A percentile compares a stretch with the other conserved stretches of the same genome.
These are phyloP conservation scores for Triticum turgidum DNA, from an alignment of 176 grass and related monocot genomes.

Conservation along the genomic window DNA sequence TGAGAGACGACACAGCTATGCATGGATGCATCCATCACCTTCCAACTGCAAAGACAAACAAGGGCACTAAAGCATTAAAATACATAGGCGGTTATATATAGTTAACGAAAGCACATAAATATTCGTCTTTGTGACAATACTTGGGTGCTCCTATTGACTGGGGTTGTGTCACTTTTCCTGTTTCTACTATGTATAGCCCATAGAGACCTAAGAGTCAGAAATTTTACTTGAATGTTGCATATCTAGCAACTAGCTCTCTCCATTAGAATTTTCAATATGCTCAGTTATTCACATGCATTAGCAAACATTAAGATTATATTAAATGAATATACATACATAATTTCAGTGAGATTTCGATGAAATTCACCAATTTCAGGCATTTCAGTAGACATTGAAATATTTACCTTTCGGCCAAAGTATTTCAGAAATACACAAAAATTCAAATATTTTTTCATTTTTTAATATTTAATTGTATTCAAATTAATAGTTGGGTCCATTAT, in stretches of 20 bases:
- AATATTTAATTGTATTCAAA: too few relatives aligned
- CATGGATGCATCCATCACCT: conserved; percentile 27
- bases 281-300: neutral
- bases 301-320: neutral
- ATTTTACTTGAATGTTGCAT: neutral
- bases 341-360: too few relatives aligned
- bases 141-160: neutral
- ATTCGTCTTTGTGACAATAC: neutral
- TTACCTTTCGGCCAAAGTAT: too few relatives aligned
- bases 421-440: too few relatives aligned
- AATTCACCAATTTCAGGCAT: too few relatives aligned
- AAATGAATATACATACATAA: neutral
- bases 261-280: neutral
- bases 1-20: neutral
- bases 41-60: conserved; percentile 37
- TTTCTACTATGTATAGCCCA: neutral
- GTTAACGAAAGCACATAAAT: neutral
- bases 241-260: neutral
- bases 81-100: neutral
- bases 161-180: neutral
- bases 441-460: too few relatives aligned
- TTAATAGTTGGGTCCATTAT: too few relatives aligned
- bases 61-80: neutral
- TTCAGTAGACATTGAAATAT: too few relatives aligned
- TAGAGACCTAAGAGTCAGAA: neutral